Conservation (phyloP, 768 basidiomycete genomes). For the Psilocybe subaeruginosa region DNA sequence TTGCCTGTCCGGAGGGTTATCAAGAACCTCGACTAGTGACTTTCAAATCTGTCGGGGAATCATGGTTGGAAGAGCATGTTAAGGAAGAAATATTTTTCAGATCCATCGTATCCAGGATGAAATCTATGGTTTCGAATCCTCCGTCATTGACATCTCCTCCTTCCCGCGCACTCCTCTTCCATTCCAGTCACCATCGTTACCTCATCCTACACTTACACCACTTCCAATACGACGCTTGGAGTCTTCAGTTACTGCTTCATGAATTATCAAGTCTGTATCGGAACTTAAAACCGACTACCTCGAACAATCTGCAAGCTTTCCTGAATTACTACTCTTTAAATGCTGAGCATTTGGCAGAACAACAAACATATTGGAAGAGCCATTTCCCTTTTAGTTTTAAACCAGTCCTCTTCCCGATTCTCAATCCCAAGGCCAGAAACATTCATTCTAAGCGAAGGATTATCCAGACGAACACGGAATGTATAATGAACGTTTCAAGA, state of each 20-base stretch:
- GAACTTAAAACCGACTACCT: constrained; percentile 23
- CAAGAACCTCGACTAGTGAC: constrained; percentile 30
- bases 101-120: constrained; percentile 24
- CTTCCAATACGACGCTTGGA: constrained; percentile 55
- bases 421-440: not conserved
- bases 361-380: constrained; percentile 39
- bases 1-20: constrained; percentile 31
- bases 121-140: constrained; percentile 25
- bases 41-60: constrained; percentile 21
- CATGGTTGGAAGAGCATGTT: constrained; percentile 23
- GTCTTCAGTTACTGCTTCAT: constrained; percentile 40
- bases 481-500: constrained; percentile 17
- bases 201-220: constrained; percentile 42
- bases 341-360: constrained; percentile 19
- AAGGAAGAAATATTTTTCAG: constrained; percentile 9
- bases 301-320: constrained; percentile 31
- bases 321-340: constrained; percentile 25
- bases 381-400: constrained; percentile 28
- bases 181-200: constrained; percentile 22
- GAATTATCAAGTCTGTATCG: constrained; percentile 41
- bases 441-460: constrained; percentile 3
- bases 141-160: constrained; percentile 23
- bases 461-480: constrained; percentile 12
- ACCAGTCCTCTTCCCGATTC: constrained; percentile 20
- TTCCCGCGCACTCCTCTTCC: constrained; percentile 26